Evolutionary conservation across 805 yeast species (phyloP).

Genomic region (Middelhovenomyces tepae): DNA sequence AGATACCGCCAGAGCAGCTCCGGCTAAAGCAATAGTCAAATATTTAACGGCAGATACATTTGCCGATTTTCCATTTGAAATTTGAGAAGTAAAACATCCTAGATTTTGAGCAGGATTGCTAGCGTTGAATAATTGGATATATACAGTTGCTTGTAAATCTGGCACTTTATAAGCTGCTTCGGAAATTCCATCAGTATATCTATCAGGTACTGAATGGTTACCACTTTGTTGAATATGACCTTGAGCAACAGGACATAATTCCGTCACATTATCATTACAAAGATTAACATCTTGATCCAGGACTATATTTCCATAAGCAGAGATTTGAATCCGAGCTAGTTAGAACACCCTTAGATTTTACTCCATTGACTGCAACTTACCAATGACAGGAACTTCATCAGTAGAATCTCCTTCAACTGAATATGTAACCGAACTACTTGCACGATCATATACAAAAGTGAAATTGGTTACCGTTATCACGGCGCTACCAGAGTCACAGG

Average conservation of each 20-base stretch:
- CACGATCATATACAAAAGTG: background rate
- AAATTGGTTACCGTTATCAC: constrained; percentile 1
- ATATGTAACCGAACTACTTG: background rate
- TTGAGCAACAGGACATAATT: constrained; percentile 24
- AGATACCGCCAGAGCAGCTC: constrained; percentile 20
- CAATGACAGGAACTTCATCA: background rate
- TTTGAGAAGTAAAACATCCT: constrained; percentile 22
- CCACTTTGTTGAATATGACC: constrained; percentile 21
- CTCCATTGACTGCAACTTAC: constrained; percentile 1
- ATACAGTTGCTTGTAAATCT: constrained; percentile 26
- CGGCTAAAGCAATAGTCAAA: constrained; percentile 25
- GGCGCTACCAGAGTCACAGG: background rate
- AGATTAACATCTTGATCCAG: constrained; percentile 23
- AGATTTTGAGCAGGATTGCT: constrained; percentile 14
- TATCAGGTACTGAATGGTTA: constrained; percentile 21
- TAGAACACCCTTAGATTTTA: background rate
- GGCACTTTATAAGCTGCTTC: constrained; percentile 26
- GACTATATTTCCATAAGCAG: constrained; percentile 23
- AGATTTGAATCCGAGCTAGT: constrained; percentile 14
- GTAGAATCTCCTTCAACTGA: constrained; percentile 1
- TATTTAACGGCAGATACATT: constrained; percentile 18
- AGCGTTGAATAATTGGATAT: constrained; percentile 16
- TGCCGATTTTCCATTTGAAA: constrained; percentile 27
- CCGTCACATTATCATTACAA: constrained; percentile 22
- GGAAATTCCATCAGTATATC: constrained; percentile 22